Base-by-base conservation (phyloP, 2,329 filamentous ascomycete species). In the Pyrenophora graminea region DNA sequence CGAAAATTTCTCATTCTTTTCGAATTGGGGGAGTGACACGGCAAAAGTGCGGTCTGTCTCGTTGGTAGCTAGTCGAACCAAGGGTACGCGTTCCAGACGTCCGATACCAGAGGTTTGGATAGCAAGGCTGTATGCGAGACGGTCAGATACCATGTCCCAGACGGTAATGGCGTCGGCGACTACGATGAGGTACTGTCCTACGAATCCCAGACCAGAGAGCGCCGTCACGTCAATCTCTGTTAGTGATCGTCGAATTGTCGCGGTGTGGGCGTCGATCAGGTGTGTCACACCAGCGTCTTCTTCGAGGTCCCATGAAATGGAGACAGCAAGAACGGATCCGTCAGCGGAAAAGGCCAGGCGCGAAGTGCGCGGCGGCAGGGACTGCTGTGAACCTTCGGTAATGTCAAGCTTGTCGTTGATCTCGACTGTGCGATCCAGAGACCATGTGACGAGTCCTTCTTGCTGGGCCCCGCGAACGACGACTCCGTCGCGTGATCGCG, bases 81-180 rank as follows among this genome's bases (percentile, higher is more conserved):
- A 67, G 33, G 82, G 71, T 52, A 74, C 69, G 42, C 75, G 74
- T 36, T 75, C 70, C 33, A 40, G 61, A 54, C 44, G 63, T 36
- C 74, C 70, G 30, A 52, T 64, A 53, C 55, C 69, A 51, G 55
- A 71, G 31, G 53, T 64, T 71, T 70, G 50, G 12, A 91, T 75
- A 21, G 81, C 76, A 43, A 88, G 79, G 41, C 84, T 84, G 65
- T 88, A 91, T 31, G 84, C 82, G 39, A 92, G 79, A 61, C 87
- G 82, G 63, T 96, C 89, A 43, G 85, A 80, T 6, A 97, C 89
- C 9, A 95, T 82, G 70, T 99, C 89, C 79, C 91, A 96, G 31
- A 96, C 86, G 34, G 85, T 80, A 7, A 97, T 79, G 23, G 85
- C 82, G 37, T 87, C 81, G 0, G 90, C 90, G 1, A 96, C 77